Percentiles rank a stretch among this genome's conserved stretches.
These are phyloP conservation scores for Parasarocladium wereldwijsianum DNA, from an alignment of 2,329 filamentous ascomycete genomes.

Conservation along the genomic window DNA sequence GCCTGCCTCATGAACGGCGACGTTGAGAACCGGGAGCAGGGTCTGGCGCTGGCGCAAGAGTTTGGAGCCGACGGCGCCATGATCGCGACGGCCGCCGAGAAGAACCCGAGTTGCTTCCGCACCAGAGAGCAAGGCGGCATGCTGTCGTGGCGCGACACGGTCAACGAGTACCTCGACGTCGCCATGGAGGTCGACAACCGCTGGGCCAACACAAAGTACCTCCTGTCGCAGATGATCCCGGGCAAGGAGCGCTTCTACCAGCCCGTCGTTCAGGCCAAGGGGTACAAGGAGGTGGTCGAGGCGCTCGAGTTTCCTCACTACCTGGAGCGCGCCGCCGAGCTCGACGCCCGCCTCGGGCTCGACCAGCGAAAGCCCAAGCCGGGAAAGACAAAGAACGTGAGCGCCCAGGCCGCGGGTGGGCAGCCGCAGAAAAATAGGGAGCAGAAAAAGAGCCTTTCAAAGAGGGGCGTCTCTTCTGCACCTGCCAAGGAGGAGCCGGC, in stretches of 20 bases:
- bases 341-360: slow-evolving; percentile 50
- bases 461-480: slow-evolving; percentile 12
- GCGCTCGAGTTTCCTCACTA: slow-evolving; percentile 51
- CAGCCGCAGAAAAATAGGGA: slow-evolving; percentile 20
- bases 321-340: slow-evolving; percentile 43
- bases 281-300: slow-evolving; percentile 55
- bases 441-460: slow-evolving; percentile 20
- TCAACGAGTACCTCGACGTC: slow-evolving; percentile 57
- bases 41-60: slow-evolving; percentile 54
- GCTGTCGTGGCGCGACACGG: slow-evolving; percentile 62
- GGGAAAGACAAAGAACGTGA: slow-evolving; percentile 21
- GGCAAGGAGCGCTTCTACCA: slow-evolving; percentile 56
- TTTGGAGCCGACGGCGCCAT: slow-evolving; percentile 88
- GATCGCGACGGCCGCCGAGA: slow-evolving; percentile 89
- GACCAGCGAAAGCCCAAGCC: slow-evolving; percentile 23
- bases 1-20: slow-evolving; percentile 95
- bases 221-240: slow-evolving; percentile 73
- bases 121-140: slow-evolving; percentile 52
- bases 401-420: slow-evolving; percentile 32
- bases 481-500: slow-evolving; percentile 9
- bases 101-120: slow-evolving; percentile 81
- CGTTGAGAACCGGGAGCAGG: slow-evolving; percentile 62
- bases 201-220: slow-evolving; percentile 86
- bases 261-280: slow-evolving; percentile 49
- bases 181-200: slow-evolving; percentile 70